Base-by-base conservation (phyloP, 164 flowering plant species). In the Platanus orientalis region DNA sequence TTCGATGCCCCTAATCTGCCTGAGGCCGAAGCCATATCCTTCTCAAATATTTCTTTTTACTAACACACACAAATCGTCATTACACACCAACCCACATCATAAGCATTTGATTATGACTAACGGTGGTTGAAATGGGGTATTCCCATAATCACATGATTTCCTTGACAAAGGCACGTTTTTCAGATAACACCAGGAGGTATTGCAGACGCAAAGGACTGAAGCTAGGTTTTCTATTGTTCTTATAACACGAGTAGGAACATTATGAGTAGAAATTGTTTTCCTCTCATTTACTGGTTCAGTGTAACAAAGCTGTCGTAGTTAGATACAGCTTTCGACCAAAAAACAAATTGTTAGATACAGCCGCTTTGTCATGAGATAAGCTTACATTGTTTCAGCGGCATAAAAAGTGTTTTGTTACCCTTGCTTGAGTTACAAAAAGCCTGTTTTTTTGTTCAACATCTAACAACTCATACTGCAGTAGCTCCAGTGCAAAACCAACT, bases 11-110 rank as follows among this genome's bases (percentile, higher is more conserved):
- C 99, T 29, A 94, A 92, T 71, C 84, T 95, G 48, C 97, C 97
- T 0, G 97, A 92, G 70, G 85, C 96, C 16, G 99, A 95, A 84
- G 99, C 97, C 42, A 95, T 95, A 94, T 91, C 97, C 97, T 86
- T 19, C 26, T 1, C n/a, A 12, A 36, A 36, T 32, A 5, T 32
- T 32, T 4, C 5, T 32, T 32, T 9, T 32, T 9, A 32, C 39
- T 4, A 32, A 32, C 39, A 27, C 29, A 7, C 54, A 56, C 40
- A 21, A 20, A 34, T 53, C 17, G 21, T 60, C 1, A 28, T 29
- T 32, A 52, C 17, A 13, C 14, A 23, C 6, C 52, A 27, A 19
- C 20, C 25, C 16, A 12, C 45, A 3, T 44, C 12, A 60, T 47
- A 45, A 60, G 3, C 63, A 3, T 20, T 20, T 19, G 13, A 60